Evolutionary conservation across 768 basidiomycete species (phyloP).

Genomic region (Glaciozyma martinii): DNA sequence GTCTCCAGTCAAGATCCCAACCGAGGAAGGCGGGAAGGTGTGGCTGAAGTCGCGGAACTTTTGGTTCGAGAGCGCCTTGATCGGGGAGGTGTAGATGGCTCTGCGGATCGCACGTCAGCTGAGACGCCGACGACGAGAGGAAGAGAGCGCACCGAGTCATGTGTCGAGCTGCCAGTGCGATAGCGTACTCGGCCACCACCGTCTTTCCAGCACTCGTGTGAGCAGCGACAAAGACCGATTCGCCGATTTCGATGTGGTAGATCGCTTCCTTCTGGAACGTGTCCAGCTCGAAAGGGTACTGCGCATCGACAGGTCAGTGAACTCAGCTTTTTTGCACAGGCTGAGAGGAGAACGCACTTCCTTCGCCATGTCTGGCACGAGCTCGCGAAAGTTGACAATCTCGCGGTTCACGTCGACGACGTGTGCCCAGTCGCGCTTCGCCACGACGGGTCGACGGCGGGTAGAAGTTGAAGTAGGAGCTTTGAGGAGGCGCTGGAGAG

Average conservation of each 20-base stretch:
- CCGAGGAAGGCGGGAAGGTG: conserved; percentile 79
- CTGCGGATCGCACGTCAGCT: conserved; percentile 42
- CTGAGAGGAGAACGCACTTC: conserved; percentile 48
- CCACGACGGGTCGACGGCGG: conserved; percentile 42
- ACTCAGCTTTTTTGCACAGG: background rate
- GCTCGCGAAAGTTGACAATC: conserved; percentile 75
- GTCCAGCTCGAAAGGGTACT: conserved; percentile 99
- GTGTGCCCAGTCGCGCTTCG: conserved; percentile 96
- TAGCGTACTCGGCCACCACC: conserved; percentile 97
- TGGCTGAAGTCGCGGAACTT: conserved; percentile 98
- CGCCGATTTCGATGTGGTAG: conserved; percentile 91
- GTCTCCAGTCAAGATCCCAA: conserved; percentile 95
- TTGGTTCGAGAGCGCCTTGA: conserved; percentile 96
- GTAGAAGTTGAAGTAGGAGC: conserved; percentile 49
- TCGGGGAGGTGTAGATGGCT: conserved; percentile 96
- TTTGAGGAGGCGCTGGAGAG: conserved; percentile 47
- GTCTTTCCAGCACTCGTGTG: conserved; percentile 99
- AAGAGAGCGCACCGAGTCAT: conserved; percentile 79
- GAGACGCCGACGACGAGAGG: background rate
- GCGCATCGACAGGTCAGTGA: background rate
- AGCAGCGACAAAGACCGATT: conserved; percentile 98
- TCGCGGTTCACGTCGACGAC: conserved; percentile 87
- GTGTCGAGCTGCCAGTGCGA: conserved; percentile 90
- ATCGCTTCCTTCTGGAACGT: conserved; percentile 98
- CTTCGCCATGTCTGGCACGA: conserved; percentile 94